Evolutionary conservation across 306 rosid species (phyloP).

Genomic region (Trifolium repens): DNA sequence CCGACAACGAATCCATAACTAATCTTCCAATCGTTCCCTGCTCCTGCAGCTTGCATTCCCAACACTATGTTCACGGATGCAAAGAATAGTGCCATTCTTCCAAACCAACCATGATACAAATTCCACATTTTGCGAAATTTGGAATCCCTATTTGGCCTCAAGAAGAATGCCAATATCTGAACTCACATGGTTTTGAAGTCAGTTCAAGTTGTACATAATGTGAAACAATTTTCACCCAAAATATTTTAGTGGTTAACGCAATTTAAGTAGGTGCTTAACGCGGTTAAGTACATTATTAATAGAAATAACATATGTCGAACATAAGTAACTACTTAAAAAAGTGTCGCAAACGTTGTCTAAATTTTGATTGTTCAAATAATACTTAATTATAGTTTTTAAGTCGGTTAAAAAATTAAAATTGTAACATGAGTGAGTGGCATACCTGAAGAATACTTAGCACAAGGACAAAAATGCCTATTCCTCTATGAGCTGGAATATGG

Average conservation of each 20-base stretch:
- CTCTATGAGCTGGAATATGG: constrained; percentile 83
- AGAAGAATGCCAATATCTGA: constrained; percentile 83
- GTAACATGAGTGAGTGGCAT: constrained; percentile 32
- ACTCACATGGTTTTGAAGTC: constrained; percentile 41
- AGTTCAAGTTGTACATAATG: constrained; percentile 24
- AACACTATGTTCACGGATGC: constrained; percentile 85
- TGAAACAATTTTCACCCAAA: no score
- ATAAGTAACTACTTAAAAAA: not conserved
- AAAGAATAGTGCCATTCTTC: constrained; percentile 89
- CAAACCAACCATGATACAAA: constrained; percentile 89
- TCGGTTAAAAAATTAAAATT: constrained; percentile 23
- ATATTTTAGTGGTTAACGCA: no score
- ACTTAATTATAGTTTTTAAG: not conserved
- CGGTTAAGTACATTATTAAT: no score
- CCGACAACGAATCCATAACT: constrained; percentile 86
- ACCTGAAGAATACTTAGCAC: constrained; percentile 95
- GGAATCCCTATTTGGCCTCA: constrained; percentile 73
- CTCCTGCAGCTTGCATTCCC: constrained; percentile 83
- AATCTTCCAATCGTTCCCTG: constrained; percentile 79
- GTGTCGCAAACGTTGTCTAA: not conserved
- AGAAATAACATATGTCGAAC: no score
- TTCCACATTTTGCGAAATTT: constrained; percentile 84
- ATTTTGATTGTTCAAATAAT: no score
- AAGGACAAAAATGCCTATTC: constrained; percentile 85
- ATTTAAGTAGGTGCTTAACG: no score